These are phyloP conservation scores for Pythium utonaiense DNA, from an alignment of 352 stramenopile genomes.

Conservation along the genomic window DNA sequence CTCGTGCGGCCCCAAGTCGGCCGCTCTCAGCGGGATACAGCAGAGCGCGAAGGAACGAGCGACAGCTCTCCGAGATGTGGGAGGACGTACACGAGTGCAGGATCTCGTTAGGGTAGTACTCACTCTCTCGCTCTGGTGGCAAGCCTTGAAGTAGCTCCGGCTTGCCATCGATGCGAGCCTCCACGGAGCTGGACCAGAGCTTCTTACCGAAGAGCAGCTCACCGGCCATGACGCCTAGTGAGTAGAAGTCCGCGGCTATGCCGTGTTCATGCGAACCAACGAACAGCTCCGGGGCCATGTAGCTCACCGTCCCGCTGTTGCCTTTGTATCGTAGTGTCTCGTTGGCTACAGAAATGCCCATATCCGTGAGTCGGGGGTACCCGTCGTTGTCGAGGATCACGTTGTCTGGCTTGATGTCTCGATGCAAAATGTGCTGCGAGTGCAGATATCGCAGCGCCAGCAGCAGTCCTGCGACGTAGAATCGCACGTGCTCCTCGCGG, in stretches of 20 bases:
- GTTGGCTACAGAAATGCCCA: slow-evolving; percentile 65
- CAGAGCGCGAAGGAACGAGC: slow-evolving; percentile 44
- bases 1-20: slow-evolving; percentile 36
- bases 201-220: slow-evolving; percentile 48
- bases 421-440: slow-evolving; percentile 59
- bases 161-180: slow-evolving; percentile 32
- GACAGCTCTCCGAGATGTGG: slow-evolving; percentile 27
- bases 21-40: slow-evolving; percentile 43
- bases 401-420: slow-evolving; percentile 85
- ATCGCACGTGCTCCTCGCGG: slow-evolving; percentile 38
- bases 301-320: slow-evolving; percentile 59
- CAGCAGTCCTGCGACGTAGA: slow-evolving; percentile 59
- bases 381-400: slow-evolving; percentile 80
- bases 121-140: slow-evolving; percentile 22
- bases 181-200: slow-evolving; percentile 37
- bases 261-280: slow-evolving; percentile 48
- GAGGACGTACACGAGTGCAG: slow-evolving; percentile 27
- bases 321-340: slow-evolving; percentile 39
- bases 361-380: slow-evolving; percentile 66
- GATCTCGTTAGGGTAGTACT: slow-evolving; percentile 55
- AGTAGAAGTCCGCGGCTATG: slow-evolving; percentile 57
- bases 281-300: slow-evolving; percentile 79
- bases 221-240: slow-evolving; percentile 49
- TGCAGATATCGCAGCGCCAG: slow-evolving; percentile 73
- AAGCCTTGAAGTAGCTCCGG: slow-evolving; percentile 28